Base-by-base conservation (phyloP, 495 filamentous ascomycete genomes). In the Penicillium chermesinum region DNA sequence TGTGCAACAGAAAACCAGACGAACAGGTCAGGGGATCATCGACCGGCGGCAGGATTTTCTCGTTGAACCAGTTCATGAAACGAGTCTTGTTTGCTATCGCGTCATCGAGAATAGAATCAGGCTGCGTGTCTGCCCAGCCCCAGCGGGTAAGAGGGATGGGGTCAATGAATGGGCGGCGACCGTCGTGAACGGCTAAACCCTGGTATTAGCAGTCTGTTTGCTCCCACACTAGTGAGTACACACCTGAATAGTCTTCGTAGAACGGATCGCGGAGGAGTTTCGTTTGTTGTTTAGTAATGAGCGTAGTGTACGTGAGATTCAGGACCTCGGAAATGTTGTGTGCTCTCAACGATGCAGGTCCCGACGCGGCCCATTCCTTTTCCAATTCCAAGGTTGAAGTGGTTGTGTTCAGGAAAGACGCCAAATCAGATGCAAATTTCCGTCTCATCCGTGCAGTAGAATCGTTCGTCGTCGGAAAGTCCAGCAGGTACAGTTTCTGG, bases 141-240 rank as follows among this genome's bases (percentile, higher is more conserved):
- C 81, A 87, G 7, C 82, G 74, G 1, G 65, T 49, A 3, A 80
- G 53, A 1, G 81, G 81, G 0, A 61, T 67, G 1, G 79, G 79
- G 54, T 82, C 72, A 17, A 83, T 63, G 42, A 79, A 82, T 1
- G 79, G 79, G 1, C 44, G 57, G 21, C 74, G 71, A 30, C 73
- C 76, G 14, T 65, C 61, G 47, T 78, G 55, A 3, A 60, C 54
- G 7, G 68, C 65, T 1, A 67, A n/a, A n/a, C n/a, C n/a, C n/a
- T n/a, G n/a, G n/a, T n/a, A n/a, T n/a, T n/a, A n/a, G n/a, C n/a
- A n/a, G n/a, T n/a, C n/a, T n/a, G n/a, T n/a, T n/a, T n/a, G n/a
- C n/a, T n/a, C n/a, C n/a, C n/a, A n/a, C n/a, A n/a, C n/a, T n/a
- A n/a, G n/a, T n/a, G n/a, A n/a, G n/a, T n/a, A n/a, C n/a, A n/a